Evolutionary conservation across 371 early-diverging fungal genomes (phyloP), one percentile per base, ranked within the genome.

Genomic region (Dichotomocladium elegans): DNA sequence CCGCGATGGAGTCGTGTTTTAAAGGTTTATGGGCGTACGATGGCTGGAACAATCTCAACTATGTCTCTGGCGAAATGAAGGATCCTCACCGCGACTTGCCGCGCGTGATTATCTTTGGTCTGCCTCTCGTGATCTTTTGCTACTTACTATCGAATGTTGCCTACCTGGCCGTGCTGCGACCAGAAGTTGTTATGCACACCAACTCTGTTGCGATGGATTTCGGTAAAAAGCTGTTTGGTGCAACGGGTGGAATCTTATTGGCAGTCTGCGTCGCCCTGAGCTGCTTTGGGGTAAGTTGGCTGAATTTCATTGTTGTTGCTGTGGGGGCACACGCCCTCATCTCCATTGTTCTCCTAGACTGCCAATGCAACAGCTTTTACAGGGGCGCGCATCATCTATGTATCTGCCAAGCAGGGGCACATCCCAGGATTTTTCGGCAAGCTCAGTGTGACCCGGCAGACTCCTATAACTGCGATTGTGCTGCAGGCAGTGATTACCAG

Each of bases 11-110:
- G n/a, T n/a, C 17, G 4, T 28, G 10, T 17, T 25, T 37, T 0
- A 30, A 63, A 70, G 83, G 86, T 25, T 72, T 96, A n/a, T 96
- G 94, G 92, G 93, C 95, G 0, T 95, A 92, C 61, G 94, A 92
- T 59, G 95, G 95, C 3, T 80, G 81, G 91, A 91, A 90, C 51
- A 94, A 91, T 56, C 68, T 96, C 10, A 94, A 93, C 51, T 87
- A 90, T 53, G 90, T 92, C 22, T 83, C 91, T 14, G 91, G 92
- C 21, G 96, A 96, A 75, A 89, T 96, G 75, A 88, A 89, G 55
- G 78, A 91, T 49, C 93, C 95, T 6, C 80, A 82, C 9, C 76
- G 79, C 26, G 90, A 93, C 60, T 72, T 96, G 28, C 95, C 95
- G 3, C 66, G 80, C 19, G 74, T 75, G 9, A 79, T 83, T 34